A percentile compares a stretch with the other conserved stretches of the same genome.
phyloP scores from a whole-genome alignment of 495 filamentous ascomycete genomes.

The Neurospora sp. region DNA sequence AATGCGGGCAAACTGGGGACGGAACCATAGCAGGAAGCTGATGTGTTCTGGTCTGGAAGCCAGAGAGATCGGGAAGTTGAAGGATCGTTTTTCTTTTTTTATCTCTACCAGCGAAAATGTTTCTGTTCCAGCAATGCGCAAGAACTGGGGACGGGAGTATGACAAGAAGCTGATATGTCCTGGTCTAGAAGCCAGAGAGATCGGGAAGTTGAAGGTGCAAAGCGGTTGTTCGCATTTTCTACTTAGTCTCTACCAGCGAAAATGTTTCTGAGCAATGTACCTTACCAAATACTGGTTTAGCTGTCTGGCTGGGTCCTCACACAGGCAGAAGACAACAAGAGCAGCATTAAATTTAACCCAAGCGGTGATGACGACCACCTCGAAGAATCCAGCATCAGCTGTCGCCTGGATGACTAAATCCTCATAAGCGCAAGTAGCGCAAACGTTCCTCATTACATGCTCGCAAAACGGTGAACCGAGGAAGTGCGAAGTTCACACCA shows the following conservation, averaged over 20 bases:
- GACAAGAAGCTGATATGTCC: background rate
- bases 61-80: background rate
- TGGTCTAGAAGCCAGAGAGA: background rate
- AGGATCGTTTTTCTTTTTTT: background rate
- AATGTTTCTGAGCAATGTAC: background rate
- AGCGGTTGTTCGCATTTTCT: background rate
- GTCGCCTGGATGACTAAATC: background rate
- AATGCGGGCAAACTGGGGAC: background rate
- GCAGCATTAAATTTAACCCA: background rate
- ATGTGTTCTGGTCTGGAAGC: background rate
- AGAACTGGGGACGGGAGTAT: background rate
- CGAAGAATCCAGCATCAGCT: background rate
- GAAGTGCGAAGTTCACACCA: background rate
- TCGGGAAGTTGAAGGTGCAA: background rate
- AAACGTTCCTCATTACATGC: background rate
- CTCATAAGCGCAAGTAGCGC: background rate
- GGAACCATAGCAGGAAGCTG: background rate
- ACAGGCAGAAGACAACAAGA: background rate
- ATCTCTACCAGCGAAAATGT: background rate
- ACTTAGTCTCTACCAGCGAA: background rate
- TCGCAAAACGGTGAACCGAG: background rate
- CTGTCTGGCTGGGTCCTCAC: background rate
- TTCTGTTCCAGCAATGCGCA: background rate
- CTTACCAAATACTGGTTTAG: background rate
- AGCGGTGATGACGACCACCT: background rate